Base-by-base conservation (phyloP, 495 filamentous ascomycete species). In the Rusavskia elegans region DNA sequence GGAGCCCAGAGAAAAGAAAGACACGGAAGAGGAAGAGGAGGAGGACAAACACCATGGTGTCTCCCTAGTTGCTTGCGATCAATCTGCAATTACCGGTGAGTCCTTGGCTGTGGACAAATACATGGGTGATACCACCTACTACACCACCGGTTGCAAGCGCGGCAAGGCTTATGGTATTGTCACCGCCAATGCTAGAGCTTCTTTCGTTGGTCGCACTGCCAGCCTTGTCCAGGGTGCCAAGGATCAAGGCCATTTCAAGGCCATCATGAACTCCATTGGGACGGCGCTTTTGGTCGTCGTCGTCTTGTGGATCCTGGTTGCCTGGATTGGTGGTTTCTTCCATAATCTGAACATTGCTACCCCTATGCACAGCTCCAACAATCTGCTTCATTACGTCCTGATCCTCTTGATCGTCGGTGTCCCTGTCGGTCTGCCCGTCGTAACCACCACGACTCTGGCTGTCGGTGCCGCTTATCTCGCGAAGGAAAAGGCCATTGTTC, bases 391-490 rank as follows among this genome's bases (percentile, higher is more conserved):
- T 60, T 84, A 69, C 44, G 69, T 72, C 2, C 58, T 77, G 7
- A 85, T 84, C 57, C 82, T 95, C 58, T 82, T 89, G 58, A 93
- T 95, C 59, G 84, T 95, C 55, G 89, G 89, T 78, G 89, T 95
- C 27, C 89, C 89, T 51, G 89, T 95, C 68, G 89, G 89, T 85
- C 85, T 95, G 41, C 89, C 89, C 19, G 89, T 89, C 53, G 89
- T 95, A 63, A 89, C 90, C 54, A 95, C 89, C 53, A 95, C 89
- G 50, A 95, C 89, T 55, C 89, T 95, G 87, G 88, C 89, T 69
- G 89, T 95, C 61, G 89, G 89, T 70, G 89, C 89, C 62, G 87
- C 86, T 45, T 94, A 94, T 66, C 76, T 95, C 55, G 89, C 89
- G 53, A 89, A 86, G 71, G 92, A 93, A 74, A 87, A 93, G 71